These are phyloP conservation scores for Amanita fuliginea DNA, from an alignment of 768 basidiomycete species.

Conservation along the genomic window DNA sequence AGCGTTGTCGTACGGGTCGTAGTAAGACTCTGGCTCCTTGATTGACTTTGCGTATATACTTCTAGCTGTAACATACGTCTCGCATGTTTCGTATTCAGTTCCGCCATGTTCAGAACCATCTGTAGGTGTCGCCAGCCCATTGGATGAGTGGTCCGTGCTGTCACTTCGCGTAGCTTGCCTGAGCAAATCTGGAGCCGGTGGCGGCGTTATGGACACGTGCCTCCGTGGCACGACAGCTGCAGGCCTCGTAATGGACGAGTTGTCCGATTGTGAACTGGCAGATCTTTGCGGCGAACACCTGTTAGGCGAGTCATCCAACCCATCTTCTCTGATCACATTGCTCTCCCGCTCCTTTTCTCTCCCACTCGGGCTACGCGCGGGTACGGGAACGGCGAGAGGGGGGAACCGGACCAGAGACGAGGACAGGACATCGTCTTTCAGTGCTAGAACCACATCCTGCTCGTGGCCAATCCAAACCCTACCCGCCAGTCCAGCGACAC, in stretches of 20 bases:
- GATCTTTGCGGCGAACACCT: neutral
- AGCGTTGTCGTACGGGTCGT: neutral
- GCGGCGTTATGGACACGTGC: neutral
- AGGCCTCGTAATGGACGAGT: neutral
- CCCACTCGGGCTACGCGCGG: neutral
- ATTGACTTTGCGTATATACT: neutral
- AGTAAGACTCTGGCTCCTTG: neutral
- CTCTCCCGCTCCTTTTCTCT: slow-evolving; percentile 1
- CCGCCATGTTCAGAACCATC: neutral
- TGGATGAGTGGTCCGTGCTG: neutral
- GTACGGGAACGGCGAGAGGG: neutral
- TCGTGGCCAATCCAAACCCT: slow-evolving; percentile 3
- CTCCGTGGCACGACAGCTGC: neutral
- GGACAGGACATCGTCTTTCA: neutral
- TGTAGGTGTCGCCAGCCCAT: neutral
- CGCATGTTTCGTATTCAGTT: slow-evolving; percentile 1
- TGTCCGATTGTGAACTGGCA: neutral
- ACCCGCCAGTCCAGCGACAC: neutral
- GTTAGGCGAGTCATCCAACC: neutral
- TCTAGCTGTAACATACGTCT: neutral
- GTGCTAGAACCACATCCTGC: neutral
- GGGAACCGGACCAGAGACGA: neutral
- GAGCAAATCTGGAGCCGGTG: neutral
- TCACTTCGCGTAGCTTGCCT: neutral
- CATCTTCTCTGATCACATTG: no score